Evolutionary conservation across 2,329 filamentous ascomycete genomes (phyloP).

Genomic region (Diaporthe citri): DNA sequence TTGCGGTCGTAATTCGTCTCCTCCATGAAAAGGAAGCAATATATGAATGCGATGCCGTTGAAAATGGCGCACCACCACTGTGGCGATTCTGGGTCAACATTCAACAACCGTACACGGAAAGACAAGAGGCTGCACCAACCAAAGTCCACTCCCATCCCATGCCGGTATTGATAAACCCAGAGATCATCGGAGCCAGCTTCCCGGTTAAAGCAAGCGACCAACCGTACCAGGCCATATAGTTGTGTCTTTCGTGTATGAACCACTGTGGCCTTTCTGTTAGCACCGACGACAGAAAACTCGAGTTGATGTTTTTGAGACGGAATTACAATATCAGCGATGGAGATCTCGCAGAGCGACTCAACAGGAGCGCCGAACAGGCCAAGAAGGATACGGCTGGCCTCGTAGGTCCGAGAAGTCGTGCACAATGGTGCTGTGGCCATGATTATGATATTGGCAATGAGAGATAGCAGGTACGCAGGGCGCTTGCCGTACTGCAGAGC

Average conservation of each 20-base stretch:
- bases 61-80: constrained; percentile 49
- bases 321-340: constrained; percentile 45
- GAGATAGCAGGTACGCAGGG: constrained; percentile 48
- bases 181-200: constrained; percentile 50
- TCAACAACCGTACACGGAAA: accelerated
- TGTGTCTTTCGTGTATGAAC: constrained; percentile 47
- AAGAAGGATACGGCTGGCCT: constrained; percentile 47
- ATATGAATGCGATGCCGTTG: constrained; percentile 46
- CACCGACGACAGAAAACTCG: neutral
- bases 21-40: constrained; percentile 65
- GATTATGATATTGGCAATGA: constrained; percentile 45
- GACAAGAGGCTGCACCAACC: neutral
- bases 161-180: constrained; percentile 49
- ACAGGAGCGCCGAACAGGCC: constrained; percentile 48
- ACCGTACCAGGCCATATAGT: constrained; percentile 46
- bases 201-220: constrained; percentile 45
- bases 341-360: constrained; percentile 48
- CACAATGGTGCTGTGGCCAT: constrained; percentile 47
- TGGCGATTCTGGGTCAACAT: constrained; percentile 30
- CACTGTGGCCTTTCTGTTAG: constrained; percentile 11
- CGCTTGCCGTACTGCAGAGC: constrained; percentile 50
- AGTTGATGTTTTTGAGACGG: too few relatives aligned
- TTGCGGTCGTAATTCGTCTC: constrained; percentile 62
- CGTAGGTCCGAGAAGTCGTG: constrained; percentile 45
- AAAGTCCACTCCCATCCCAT: constrained; percentile 50